Conservation (phyloP, 345 rosid species). For the Nasturtium officinale region DNA sequence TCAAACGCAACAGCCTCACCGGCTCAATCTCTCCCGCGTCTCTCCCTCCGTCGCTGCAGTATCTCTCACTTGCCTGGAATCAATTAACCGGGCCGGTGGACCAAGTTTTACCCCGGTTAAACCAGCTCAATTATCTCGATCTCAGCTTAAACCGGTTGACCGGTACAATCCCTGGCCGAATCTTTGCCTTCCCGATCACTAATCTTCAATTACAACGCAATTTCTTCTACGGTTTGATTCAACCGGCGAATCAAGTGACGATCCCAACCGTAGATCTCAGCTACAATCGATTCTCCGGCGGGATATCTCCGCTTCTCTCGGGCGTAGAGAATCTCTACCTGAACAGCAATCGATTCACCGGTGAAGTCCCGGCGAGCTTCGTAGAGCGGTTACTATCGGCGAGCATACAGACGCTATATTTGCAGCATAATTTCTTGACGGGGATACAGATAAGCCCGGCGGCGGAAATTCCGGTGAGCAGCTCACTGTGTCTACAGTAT, state of each 20-base stretch:
- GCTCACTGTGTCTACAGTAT: constrained; percentile 87
- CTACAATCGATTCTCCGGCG: constrained; percentile 79
- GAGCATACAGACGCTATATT: constrained; percentile 65
- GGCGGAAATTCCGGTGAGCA: constrained; percentile 84
- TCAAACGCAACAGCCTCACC: constrained; percentile 77
- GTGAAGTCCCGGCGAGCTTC: constrained; percentile 76
- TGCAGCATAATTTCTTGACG: constrained; percentile 91
- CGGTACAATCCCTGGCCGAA: constrained; percentile 60
- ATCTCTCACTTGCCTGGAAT: constrained; percentile 79
- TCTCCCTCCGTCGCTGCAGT: constrained; percentile 74
- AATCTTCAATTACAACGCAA: constrained; percentile 85
- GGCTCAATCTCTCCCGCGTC: constrained; percentile 63
- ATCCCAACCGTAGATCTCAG: constrained; percentile 85
- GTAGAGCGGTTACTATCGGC: constrained; percentile 75
- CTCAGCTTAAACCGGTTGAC: constrained; percentile 76
- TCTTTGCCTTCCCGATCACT: constrained; percentile 68
- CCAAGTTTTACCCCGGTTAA: constrained; percentile 56
- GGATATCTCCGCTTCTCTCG: constrained; percentile 76
- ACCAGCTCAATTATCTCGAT: constrained; percentile 73
- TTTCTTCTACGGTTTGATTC: constrained; percentile 62
- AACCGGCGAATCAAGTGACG: constrained; percentile 64
- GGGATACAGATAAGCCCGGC: constrained; percentile 88
- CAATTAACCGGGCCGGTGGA: constrained; percentile 71
- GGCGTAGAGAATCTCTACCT: constrained; percentile 83
- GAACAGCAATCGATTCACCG: constrained; percentile 87